Evolutionary conservation across 495 filamentous ascomycete species (phyloP), one percentile per base, ranked within the genome.

Genomic region (Penicillium crystallinum): DNA sequence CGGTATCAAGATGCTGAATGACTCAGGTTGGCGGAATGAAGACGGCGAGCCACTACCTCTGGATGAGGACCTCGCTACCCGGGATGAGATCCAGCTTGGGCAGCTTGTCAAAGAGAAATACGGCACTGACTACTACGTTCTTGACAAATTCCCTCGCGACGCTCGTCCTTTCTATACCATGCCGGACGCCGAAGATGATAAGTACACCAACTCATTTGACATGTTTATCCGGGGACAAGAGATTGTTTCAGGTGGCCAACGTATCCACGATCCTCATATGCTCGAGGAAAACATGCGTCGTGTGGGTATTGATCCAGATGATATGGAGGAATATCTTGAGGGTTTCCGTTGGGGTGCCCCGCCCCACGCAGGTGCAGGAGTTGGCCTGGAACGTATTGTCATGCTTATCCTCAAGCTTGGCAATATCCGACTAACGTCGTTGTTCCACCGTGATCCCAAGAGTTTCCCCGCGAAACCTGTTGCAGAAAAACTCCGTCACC

Each of bases 101-200:
- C 72, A 85, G 52, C 65, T 97, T 18, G 81, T 97, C 49, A 90
- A 88, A 65, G 84, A 91, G 64, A 89, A 91, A 68, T 93, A 86
- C 60, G 76, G 82, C 35, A 91, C 90, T 14, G 91, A 97, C 62
- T 97, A 92, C 74, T 97, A 92, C 71, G 83, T 96, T 36, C 82
- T 97, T 46, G 91, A 97, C 80, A 96, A 96, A 61, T 96, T 96
- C 67, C 91, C 91, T 11, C 71, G 78, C 2, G 82, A 83, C 9
- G 91, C 86, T 6, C 81, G 91, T 31, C 91, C 91, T 2, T 97
- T 96, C 72, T 96, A 97, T 58, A 87, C 91, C n/a, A 92, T 95
- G 80, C 88, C 89, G 0, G 91, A 96, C 48, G 79, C 88, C 2
- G 70, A 84, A 9, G 83, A 96, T 57, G 70, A 80, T 7, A 76